phyloP scores from a whole-genome alignment of 2,329 filamentous ascomycete species.

The Didymella arachidicola region DNA sequence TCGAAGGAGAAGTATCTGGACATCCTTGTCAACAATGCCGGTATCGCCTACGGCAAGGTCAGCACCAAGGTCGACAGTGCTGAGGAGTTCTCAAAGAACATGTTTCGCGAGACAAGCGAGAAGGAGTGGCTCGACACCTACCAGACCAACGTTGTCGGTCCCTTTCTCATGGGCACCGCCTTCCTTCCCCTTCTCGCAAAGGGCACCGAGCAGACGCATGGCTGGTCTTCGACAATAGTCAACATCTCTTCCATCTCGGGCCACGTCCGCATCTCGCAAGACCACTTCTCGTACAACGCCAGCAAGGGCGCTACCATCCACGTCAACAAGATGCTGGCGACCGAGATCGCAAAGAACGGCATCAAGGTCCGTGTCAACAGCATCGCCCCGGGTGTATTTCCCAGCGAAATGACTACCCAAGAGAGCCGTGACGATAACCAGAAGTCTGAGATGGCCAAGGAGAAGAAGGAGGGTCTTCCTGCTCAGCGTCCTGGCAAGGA shows the following conservation, averaged over 20 bases:
- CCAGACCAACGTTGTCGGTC: constrained; percentile 58
- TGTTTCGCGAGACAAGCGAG: constrained; percentile 55
- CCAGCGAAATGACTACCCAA: constrained; percentile 65
- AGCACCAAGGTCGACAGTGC: constrained; percentile 51
- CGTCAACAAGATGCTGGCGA: constrained; percentile 63
- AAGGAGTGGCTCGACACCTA: constrained; percentile 58
- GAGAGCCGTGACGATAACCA: constrained; percentile 59
- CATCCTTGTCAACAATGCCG: constrained; percentile 59
- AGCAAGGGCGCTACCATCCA: constrained; percentile 62
- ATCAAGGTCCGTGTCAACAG: constrained; percentile 65
- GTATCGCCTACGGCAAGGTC: constrained; percentile 52
- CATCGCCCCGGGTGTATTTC: constrained; percentile 66
- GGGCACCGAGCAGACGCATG: constrained; percentile 52
- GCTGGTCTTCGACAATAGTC: constrained; percentile 56
- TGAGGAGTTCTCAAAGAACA: constrained; percentile 55
- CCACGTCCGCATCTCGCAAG: constrained; percentile 56
- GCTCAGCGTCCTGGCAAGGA: constrained; percentile 64
- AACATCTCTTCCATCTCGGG: constrained; percentile 59
- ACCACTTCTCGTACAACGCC: constrained; percentile 59
- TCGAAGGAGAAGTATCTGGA: constrained; percentile 55
- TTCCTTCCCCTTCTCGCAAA: constrained; percentile 58
- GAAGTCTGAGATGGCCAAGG: constrained; percentile 63
- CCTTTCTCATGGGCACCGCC: constrained; percentile 57
- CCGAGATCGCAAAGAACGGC: constrained; percentile 60
- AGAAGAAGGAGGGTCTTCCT: constrained; percentile 61